Evolutionary conservation across 306 rosid genomes (phyloP), one percentile per base, ranked within the genome.

Genomic region (Malus sieversii): DNA sequence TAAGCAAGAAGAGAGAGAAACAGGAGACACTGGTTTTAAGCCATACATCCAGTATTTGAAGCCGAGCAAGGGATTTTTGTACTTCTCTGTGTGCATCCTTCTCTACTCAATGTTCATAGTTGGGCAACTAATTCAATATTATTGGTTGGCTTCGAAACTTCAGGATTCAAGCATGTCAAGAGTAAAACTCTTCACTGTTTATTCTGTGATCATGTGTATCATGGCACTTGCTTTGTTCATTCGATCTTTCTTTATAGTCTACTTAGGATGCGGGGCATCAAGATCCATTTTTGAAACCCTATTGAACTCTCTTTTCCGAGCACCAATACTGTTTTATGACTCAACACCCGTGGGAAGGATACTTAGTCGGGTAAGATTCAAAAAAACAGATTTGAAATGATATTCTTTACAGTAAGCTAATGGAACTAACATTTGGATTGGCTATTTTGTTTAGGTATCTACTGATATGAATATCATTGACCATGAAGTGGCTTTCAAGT

Each of bases 321-420:
- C 89, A 18, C 91, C 93, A 0, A 77, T 89, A 85, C 76, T 89
- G 14, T 89, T 89, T 59, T 87, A 89, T 42, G 89, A 89, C 80
- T 89, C 91, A 42, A 89, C 93, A 35, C 89, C 89, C 23, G 64
- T 85, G 70, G 72, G 93, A 77, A 89, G 89, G 76, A 87, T 89
- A 72, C 91, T 89, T 25, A 83, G 82, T 40, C 81, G 91, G 89
- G 93, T 89, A 73, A 72, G 90, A n/a, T 23, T 70, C 44, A 25
- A 44, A 44, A 27, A n/a, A 10, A 30, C 19, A 22, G 65, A 68
- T 48, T 5, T 35, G 60, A 40, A 40, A 27, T 61, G 29, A 60
- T 40, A 45, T 12, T 18, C 30, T 48, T 48, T 70, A 6, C 13
- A 16, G n/a, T 57, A 42, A 23, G 2, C 57, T 44, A 25, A 38